Percentiles rank a stretch among this genome's conserved stretches.
These are phyloP conservation scores for Pichia sp. DNA, from an alignment of 1,139 yeast genomes.

Conservation along the genomic window DNA sequence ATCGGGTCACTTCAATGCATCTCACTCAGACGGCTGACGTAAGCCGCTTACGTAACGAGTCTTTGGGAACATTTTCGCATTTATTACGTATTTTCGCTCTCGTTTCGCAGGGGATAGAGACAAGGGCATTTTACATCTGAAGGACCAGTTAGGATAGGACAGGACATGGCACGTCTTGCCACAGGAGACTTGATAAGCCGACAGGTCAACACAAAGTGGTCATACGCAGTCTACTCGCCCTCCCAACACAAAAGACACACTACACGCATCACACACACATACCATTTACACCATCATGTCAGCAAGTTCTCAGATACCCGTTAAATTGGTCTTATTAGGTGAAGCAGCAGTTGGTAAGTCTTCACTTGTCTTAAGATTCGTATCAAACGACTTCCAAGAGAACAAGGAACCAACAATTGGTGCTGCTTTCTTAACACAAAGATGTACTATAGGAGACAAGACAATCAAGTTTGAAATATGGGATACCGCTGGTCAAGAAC, in stretches of 20 bases:
- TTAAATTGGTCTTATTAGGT: conserved; percentile 86
- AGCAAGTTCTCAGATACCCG: conserved; percentile 49
- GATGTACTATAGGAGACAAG: conserved; percentile 86
- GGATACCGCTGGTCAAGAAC: conserved; percentile 99
- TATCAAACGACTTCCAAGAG: conserved; percentile 94
- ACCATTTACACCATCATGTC: conserved; percentile 10
- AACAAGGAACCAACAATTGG: conserved; percentile 98
- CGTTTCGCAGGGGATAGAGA: too few relatives aligned
- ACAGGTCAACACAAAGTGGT: neutral
- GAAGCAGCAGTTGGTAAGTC: conserved; percentile 99
- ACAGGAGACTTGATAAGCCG: neutral
- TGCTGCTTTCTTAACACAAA: conserved; percentile 94
- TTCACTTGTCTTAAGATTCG: conserved; percentile 88
- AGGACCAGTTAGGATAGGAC: too few relatives aligned
- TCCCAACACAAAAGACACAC: too few relatives aligned
- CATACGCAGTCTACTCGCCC: too few relatives aligned
- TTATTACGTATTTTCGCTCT: too few relatives aligned
- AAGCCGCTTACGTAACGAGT: too few relatives aligned
- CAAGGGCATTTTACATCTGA: too few relatives aligned
- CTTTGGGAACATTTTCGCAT: too few relatives aligned
- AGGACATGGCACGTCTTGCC: neutral
- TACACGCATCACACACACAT: neutral
- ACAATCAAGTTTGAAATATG: conserved; percentile 96
- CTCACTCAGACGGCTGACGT: too few relatives aligned
- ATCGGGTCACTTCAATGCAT: too few relatives aligned